Base-by-base conservation (phyloP, 2,329 filamentous ascomycete genomes). In the Trichoderma arundinaceum region DNA sequence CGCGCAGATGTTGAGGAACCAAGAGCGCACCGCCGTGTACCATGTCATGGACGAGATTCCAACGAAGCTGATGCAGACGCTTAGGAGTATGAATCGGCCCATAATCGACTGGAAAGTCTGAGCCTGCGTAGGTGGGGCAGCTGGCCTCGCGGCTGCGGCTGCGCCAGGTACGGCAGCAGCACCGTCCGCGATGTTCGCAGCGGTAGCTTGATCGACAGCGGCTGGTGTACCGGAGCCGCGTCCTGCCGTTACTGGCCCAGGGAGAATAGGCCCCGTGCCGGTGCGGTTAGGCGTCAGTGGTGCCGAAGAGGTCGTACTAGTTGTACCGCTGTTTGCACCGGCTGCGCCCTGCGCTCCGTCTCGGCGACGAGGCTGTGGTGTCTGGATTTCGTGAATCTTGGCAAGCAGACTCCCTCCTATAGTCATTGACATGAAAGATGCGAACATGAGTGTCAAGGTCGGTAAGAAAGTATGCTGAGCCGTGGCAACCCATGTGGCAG, bases 1-100 rank as follows among this genome's bases (percentile, higher is more conserved):
- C 2, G 86, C 84, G 22, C 96, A 79, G 2, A 83, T 69, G 74
- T 94, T 86, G 71, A 86, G 80, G 74, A 89, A 89, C 58, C 80
- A 73, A 28, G 82, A 79, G 41, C 88, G 86, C 48, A 85, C 74
- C 7, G 77, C 75, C 1, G 84, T 80, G 59, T 86, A 84, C 87
- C 88, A 90, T 1, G 86, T 85, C 17, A 82, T 80, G 7, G 88
- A 87, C 12, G 85, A 85, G 39, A 88, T 79, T 52, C 83, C 83
- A 28, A 90, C 74, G 71, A 90, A 86, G 62, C 87, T 80, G 61
- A 89, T 75, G 56, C 82, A 78, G 7, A 86, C 79, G 22, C 86
- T 83, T 39, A 82, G 70, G 69, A 90, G 77, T 61, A 89, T 77
- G 71, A 88, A 84, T 46, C 85, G 83, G 15, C 84, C 82, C 43